Base-by-base conservation (phyloP, 257 asterid species). In the Vinca minor region DNA sequence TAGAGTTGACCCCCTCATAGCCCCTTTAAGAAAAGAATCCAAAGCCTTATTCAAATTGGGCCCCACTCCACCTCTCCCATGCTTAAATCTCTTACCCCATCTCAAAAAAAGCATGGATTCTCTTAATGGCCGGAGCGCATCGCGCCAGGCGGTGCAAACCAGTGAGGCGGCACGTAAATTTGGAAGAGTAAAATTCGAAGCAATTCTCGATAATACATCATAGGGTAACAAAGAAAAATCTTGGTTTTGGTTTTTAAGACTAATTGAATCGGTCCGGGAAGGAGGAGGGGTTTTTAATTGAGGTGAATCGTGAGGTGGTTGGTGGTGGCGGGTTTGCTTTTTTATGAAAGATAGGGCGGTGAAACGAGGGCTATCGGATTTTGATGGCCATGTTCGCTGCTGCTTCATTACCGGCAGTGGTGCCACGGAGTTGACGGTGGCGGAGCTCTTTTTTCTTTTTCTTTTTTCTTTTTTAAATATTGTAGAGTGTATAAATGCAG, bases 131-230 rank as follows among this genome's bases (percentile, higher is more conserved):
- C 50, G 77, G 1, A 90, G 81, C 56, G 93, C 97, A 77, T 92
- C 95, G 61, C 93, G 62, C 96, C 98, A 92, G 61, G 87, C 83
- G 35, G 63, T 76, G 76, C 95, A 92, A 17, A 83, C 98, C 34
- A 82, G 85, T 13, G 96, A 91, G 26, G 96, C 95, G 20, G 91
- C 70, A 66, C 75, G 81, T 53, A 91, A 65, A 68, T 85, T 69
- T 20, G 85, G 81, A 56, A 69, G 70, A 64, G 81, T 61, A 71
- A 89, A 85, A 12, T 83, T 47, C 15, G 85, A 82, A 2, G 91
- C 79, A 46, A 89, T 87, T 66, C 62, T 77, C 28, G 74, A 32
- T 4, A 89, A 32, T 5, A 84, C 71, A 31, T 88, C 98, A 72
- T 72, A 71, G 2, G 96, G 96, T 44, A 87, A 82, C 52, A 50